Conservation (phyloP, 768 basidiomycete species). For the Mycena amicta region DNA sequence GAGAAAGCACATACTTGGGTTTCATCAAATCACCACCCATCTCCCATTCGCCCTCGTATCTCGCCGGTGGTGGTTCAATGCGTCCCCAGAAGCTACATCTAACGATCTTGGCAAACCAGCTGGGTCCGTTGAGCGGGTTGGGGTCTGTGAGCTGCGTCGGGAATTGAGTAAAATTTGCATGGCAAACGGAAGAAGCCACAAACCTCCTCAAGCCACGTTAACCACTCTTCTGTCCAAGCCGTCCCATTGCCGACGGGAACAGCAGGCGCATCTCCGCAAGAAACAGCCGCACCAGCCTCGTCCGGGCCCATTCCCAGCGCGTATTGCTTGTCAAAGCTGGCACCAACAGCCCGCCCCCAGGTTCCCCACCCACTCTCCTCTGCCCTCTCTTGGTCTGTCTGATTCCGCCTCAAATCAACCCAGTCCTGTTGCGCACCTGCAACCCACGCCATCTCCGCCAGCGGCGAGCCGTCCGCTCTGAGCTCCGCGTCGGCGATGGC, state of each 20-base stretch:
- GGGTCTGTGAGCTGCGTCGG: constrained; percentile 8
- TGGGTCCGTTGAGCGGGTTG: constrained; percentile 13
- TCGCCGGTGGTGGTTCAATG: constrained; percentile 5
- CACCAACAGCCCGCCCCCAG: too few relatives aligned
- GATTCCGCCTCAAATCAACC: constrained; percentile 7
- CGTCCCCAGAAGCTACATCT: constrained; percentile 13
- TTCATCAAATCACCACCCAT: constrained; percentile 3
- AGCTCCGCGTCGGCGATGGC: constrained; percentile 10
- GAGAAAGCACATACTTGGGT: constrained; percentile 2
- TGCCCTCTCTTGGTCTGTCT: constrained; percentile 13
- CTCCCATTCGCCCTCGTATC: constrained; percentile 14
- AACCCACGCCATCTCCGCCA: neutral
- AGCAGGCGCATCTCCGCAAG: constrained; percentile 18
- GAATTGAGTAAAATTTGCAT: too few relatives aligned
- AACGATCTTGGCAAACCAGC: constrained; percentile 6
- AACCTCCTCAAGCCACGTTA: constrained; percentile 14
- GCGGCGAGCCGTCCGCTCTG: constrained; percentile 2
- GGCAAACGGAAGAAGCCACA: too few relatives aligned
- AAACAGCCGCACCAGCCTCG: constrained; percentile 16
- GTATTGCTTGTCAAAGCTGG: too few relatives aligned
- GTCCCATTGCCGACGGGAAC: neutral
- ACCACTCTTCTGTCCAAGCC: constrained; percentile 14
- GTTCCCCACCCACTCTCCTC: constrained; percentile 6
- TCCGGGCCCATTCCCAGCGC: constrained; percentile 9
- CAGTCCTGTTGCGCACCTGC: constrained; percentile 9